Evolutionary conservation across 345 rosid species (phyloP).

Genomic region (Pistacia atlantica): DNA sequence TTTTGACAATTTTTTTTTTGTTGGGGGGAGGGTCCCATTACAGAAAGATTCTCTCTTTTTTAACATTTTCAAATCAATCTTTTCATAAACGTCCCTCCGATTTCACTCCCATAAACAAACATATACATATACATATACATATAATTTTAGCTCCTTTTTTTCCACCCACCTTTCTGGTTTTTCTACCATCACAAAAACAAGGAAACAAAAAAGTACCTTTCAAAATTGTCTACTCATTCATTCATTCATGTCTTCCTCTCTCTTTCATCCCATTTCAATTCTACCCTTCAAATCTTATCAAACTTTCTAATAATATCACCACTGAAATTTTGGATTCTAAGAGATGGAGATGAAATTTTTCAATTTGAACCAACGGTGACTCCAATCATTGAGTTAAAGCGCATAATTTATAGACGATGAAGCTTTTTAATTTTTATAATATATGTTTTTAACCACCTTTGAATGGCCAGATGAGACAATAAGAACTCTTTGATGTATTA

Average conservation of each 20-base stretch:
- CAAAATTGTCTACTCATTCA: background rate
- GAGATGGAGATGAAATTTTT: no score
- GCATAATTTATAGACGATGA: no score
- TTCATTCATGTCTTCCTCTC: no score
- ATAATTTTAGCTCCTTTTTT: background rate
- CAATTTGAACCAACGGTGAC: no score
- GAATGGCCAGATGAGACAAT: no score
- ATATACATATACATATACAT: no score
- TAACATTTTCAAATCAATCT: background rate
- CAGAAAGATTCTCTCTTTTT: conserved; percentile 18
- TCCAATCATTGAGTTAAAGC: no score
- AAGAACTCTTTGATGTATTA: no score
- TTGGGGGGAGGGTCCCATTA: conserved; percentile 18
- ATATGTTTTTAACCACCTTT: no score
- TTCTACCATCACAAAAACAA: background rate
- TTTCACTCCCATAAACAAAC: no score
- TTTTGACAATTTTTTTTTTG: background rate
- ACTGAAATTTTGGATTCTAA: background rate
- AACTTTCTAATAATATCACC: background rate
- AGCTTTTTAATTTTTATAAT: no score
- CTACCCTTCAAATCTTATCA: background rate
- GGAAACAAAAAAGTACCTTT: background rate
- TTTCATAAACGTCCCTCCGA: background rate
- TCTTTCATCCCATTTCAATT: background rate
- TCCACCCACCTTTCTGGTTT: background rate